Evolutionary conservation across 306 rosid genomes (phyloP).

Genomic region (Pyrus betulifolia): DNA sequence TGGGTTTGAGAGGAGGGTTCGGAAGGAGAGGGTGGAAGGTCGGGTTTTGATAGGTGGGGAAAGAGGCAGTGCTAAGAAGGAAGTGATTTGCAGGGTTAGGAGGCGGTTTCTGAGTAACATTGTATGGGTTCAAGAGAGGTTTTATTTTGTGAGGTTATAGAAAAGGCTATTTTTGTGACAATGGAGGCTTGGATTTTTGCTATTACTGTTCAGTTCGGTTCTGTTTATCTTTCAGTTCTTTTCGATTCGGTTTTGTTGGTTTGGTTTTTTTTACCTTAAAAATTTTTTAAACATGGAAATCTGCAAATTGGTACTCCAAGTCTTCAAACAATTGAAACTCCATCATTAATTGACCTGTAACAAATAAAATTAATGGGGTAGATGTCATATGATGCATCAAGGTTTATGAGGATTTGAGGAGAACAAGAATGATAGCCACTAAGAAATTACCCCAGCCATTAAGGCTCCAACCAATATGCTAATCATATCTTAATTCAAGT

Average conservation of each 20-base stretch:
- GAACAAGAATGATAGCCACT: not conserved
- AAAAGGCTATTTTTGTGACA: not conserved
- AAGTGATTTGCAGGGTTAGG: constrained; percentile 16
- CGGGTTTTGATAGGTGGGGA: constrained; percentile 7
- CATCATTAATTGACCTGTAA: too few relatives aligned
- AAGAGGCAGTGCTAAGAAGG: not conserved
- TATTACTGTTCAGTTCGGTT: not conserved
- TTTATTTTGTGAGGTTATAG: not conserved
- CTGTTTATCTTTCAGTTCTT: too few relatives aligned
- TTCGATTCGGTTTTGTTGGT: too few relatives aligned
- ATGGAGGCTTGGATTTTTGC: not conserved
- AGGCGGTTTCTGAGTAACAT: constrained; percentile 41
- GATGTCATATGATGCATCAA: too few relatives aligned
- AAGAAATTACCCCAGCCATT: not conserved
- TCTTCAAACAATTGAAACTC: too few relatives aligned
- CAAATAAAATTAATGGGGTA: too few relatives aligned
- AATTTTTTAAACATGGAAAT: too few relatives aligned
- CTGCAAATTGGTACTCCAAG: too few relatives aligned
- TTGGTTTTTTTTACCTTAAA: too few relatives aligned
- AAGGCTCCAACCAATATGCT: not conserved
- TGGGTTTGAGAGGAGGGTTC: constrained; percentile 23
- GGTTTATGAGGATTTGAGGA: too few relatives aligned
- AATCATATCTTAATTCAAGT: not conserved
- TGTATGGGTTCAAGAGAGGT: not conserved
- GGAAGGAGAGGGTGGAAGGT: constrained; percentile 26